A percentile compares a stretch with the other conserved stretches of the same genome.
Conservation (phyloP, 805 yeast species). For the Schwanniomyces occidentalis region DNA sequence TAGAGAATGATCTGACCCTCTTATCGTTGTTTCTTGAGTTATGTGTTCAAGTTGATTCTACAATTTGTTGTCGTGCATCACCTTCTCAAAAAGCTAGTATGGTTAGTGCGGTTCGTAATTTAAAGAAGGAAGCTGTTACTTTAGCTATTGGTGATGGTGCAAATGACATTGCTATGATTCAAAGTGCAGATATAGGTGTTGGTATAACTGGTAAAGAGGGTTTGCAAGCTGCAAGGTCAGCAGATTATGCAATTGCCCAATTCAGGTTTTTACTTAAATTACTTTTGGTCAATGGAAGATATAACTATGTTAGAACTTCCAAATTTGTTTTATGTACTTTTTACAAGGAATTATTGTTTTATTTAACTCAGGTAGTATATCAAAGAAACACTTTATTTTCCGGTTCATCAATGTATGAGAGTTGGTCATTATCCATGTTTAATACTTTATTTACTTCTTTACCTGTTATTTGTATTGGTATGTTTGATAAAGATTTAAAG, state of each 20-base stretch:
- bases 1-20: conserved; percentile 72
- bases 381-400: conserved; percentile 87
- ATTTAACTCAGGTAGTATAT: conserved; percentile 82
- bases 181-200: conserved; percentile 95
- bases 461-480: conserved; percentile 91
- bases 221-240: conserved; percentile 90
- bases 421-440: conserved; percentile 97
- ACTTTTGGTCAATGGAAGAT: conserved; percentile 90
- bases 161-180: conserved; percentile 98
- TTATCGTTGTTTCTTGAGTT: conserved; percentile 79
- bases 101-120: conserved; percentile 78
- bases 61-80: conserved; percentile 92
- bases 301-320: conserved; percentile 88
- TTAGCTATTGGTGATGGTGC: conserved; percentile 99
- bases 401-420: conserved; percentile 90
- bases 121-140: conserved; percentile 71
- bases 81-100: conserved; percentile 94
- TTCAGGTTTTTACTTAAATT: conserved; percentile 82
- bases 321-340: conserved; percentile 92
- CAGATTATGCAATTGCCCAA: conserved; percentile 95
- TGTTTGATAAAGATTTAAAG: conserved; percentile 86
- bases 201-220: conserved; percentile 99
- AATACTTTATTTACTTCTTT: conserved; percentile 93
- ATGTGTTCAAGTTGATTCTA: conserved; percentile 86
- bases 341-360: conserved; percentile 89